phyloP scores from a whole-genome alignment of 148 eudicot genomes.

The Diospyros kaki region DNA sequence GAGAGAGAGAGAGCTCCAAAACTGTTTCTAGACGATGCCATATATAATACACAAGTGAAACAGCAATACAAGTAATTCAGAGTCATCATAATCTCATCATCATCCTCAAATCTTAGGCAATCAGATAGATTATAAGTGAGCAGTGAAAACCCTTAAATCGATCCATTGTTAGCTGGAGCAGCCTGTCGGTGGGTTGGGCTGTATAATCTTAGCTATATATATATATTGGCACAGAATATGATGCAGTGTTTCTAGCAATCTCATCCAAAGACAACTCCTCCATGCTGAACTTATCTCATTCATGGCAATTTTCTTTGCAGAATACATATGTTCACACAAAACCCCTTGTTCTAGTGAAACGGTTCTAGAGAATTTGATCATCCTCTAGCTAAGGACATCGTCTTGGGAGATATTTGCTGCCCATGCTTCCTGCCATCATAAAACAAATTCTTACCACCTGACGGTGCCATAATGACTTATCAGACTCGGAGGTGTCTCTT shows the following conservation, averaged over 20 bases:
- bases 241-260: neutral
- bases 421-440: constrained; percentile 39
- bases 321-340: neutral
- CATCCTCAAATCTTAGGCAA: neutral
- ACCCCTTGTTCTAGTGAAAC: neutral
- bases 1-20: neutral
- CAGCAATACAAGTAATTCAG: neutral
- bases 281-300: neutral
- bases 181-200: neutral
- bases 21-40: neutral
- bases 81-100: neutral
- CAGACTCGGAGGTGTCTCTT: too few relatives aligned
- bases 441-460: neutral
- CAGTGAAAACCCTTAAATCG: neutral
- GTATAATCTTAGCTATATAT: neutral
- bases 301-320: neutral
- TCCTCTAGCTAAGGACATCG: constrained; percentile 6
- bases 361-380: neutral
- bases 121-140: neutral
- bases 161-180: neutral
- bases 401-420: constrained; percentile 35
- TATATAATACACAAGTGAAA: neutral
- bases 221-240: neutral
- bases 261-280: neutral
- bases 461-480: neutral